Conservation (phyloP, 2,329 filamentous ascomycete species). For the Chaetomiaceae sp. region DNA sequence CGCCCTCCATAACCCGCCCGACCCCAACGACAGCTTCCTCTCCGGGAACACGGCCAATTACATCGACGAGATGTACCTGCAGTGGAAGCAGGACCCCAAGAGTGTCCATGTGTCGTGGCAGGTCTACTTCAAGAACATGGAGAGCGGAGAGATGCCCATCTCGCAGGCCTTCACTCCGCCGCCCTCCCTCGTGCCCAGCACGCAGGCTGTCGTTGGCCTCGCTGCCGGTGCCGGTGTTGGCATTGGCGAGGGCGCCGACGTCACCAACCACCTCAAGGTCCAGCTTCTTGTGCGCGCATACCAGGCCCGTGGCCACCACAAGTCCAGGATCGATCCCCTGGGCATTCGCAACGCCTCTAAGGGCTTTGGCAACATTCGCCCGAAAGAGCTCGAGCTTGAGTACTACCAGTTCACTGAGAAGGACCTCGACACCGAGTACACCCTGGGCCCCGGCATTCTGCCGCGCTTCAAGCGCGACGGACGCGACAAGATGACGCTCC, state of each 20-base stretch:
- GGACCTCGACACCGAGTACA: constrained; percentile 88
- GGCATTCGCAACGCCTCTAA: constrained; percentile 82
- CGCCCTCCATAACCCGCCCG: constrained; percentile 51
- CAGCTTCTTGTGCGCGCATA: constrained; percentile 96
- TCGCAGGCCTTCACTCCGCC: constrained; percentile 95
- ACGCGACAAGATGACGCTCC: constrained; percentile 91
- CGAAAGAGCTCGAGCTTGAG: constrained; percentile 86
- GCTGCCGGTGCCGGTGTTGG: constrained; percentile 63
- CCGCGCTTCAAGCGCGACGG: constrained; percentile 85
- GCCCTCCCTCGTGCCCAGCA: constrained; percentile 79
- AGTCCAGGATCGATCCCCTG: constrained; percentile 93
- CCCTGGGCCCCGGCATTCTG: constrained; percentile 87
- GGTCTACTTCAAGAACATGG: constrained; percentile 99
- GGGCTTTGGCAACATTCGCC: constrained; percentile 78
- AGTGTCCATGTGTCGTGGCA: constrained; percentile 98
- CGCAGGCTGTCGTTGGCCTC: constrained; percentile 69
- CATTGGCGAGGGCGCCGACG: constrained; percentile 66
- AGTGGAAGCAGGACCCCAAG: constrained; percentile 89
- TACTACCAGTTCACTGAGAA: constrained; percentile 94
- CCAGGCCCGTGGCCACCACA: constrained; percentile 96
- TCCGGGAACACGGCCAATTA: constrained; percentile 97
- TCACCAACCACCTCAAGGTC: constrained; percentile 96
- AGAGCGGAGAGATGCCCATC: constrained; percentile 94
- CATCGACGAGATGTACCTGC: constrained; percentile 98
- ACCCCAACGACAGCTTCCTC: constrained; percentile 93